These are phyloP conservation scores for Cryptosporidium andersoni DNA, from an alignment of 169 alveolate species.

Conservation along the genomic window DNA sequence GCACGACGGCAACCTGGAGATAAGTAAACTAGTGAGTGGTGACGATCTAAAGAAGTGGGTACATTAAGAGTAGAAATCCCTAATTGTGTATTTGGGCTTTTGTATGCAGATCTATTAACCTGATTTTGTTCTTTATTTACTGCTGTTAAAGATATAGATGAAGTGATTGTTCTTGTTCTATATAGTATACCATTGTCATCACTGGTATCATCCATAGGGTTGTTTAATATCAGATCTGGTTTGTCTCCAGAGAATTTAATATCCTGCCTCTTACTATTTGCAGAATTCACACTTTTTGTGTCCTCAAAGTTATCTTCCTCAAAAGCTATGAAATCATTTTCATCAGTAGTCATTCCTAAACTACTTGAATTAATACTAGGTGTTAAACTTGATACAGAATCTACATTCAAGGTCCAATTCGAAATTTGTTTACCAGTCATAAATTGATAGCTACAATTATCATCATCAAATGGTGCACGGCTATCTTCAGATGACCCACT, in stretches of 20 bases:
- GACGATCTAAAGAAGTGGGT: conserved; percentile 16
- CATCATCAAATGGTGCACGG: conserved; percentile 57
- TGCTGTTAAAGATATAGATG: neutral
- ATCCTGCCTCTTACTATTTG: neutral
- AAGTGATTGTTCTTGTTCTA: conserved; percentile 42
- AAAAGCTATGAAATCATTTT: conserved; percentile 49
- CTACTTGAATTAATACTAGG: neutral
- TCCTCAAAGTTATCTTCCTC: conserved; percentile 6
- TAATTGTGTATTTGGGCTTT: neutral
- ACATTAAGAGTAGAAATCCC: neutral
- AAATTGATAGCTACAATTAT: neutral
- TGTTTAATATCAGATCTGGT: neutral
- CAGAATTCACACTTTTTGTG: neutral
- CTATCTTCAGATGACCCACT: conserved; percentile 10
- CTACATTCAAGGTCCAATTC: too few species aligned
- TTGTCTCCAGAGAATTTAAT: neutral
- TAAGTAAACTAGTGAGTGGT: conserved; percentile 40
- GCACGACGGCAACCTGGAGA: conserved; percentile 52
- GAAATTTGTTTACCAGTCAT: too few species aligned
- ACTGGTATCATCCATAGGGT: neutral
- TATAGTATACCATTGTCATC: conserved; percentile 47
- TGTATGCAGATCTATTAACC: neutral
- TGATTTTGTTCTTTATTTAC: neutral
- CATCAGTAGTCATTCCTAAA: conserved; percentile 11
- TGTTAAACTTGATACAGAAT: too few species aligned